Evolutionary conservation across 2,329 filamentous ascomycete species (phyloP), one percentile per base, ranked within the genome.

Genomic region (Colletotrichum horii): DNA sequence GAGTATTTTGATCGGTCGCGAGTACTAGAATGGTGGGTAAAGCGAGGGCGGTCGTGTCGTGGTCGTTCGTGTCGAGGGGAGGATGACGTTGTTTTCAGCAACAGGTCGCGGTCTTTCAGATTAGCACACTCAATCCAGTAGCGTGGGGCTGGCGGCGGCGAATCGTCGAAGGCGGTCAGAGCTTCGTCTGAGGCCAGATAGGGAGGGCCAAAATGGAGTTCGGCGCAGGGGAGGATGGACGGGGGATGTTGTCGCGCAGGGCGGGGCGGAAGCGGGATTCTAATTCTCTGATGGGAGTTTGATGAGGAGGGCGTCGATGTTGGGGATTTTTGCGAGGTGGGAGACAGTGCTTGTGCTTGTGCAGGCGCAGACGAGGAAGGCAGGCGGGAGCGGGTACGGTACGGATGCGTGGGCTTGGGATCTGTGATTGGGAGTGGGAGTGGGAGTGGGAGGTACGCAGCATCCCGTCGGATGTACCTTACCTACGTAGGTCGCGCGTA

Each of bases 151-250:
- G 74, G 71, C 60, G 74, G 66, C 71, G 74, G 71, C 71, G 71
- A 76, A 71, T 74, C 74, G 66, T 74, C 66, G 43, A 69, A 71
- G 67, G 74, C 65, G 75, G 74, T 76, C 74, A 77, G 74, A 76
- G 74, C 74, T 74, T 76, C 70, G 74, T 74, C 65, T 55, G 30
- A 74, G 70, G 70, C 64, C 70, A 69, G 64, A 69, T 60, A 69
- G 38, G 24, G 69, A 71, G 60, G 55, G 43, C 28, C 32, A 43
- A 55, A 66, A 58, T 67, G 66, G 67, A 60, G 71, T 60, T 71
- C 69, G 36, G 64, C 55, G 55, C 36, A 61, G 58, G 38, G 69
- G 56, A 66, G 70, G 15, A 30, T 19, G n/a, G 65, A 32, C 14
- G 69, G 43, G 38, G 24, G 32, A 58, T 28, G 73, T 34, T 24